These are phyloP conservation scores for Byssothecium circinans DNA, from an alignment of 2,329 filamentous ascomycete genomes.

Conservation along the genomic window DNA sequence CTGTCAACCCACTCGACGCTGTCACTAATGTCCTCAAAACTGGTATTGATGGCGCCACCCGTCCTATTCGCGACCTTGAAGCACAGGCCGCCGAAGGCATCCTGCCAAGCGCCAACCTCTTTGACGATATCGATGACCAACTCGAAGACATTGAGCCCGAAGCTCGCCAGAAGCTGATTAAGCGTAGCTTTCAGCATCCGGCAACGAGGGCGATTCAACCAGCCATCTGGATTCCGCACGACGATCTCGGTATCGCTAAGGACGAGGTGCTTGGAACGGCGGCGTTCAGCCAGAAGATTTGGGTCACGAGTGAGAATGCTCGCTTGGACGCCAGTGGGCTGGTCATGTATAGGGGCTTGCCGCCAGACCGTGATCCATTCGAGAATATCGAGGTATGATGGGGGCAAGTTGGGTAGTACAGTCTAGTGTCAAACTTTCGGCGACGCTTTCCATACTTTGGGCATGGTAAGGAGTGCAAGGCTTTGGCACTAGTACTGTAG, in stretches of 20 bases:
- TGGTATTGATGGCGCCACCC: slow-evolving; percentile 31
- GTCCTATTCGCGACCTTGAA: slow-evolving; percentile 40
- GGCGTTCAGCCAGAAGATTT: slow-evolving; percentile 72
- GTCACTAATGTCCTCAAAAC: slow-evolving; percentile 30
- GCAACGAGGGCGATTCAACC: slow-evolving; percentile 83
- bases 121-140: slow-evolving; percentile 85
- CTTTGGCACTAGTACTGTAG: too few relatives aligned
- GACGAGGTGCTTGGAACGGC: slow-evolving; percentile 84
- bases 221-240: slow-evolving; percentile 89
- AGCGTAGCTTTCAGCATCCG: slow-evolving; percentile 86
- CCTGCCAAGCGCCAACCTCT: slow-evolving; percentile 76
- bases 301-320: slow-evolving; percentile 93
- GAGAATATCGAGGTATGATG: slow-evolving; percentile 38
- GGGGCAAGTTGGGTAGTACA: not conserved
- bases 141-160: slow-evolving; percentile 91
- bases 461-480: too few relatives aligned
- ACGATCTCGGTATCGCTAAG: slow-evolving; percentile 86
- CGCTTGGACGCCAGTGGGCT: slow-evolving; percentile 80
- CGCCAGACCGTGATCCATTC: slow-evolving; percentile 68
- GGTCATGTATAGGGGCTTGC: slow-evolving; percentile 81
- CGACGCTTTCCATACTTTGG: too few relatives aligned
- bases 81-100: slow-evolving; percentile 41
- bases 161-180: slow-evolving; percentile 81
- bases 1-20: slow-evolving; percentile 16
- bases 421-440: too few relatives aligned